phyloP scores from a whole-genome alignment of 164 flowering plant genomes.

The Sedum album region DNA sequence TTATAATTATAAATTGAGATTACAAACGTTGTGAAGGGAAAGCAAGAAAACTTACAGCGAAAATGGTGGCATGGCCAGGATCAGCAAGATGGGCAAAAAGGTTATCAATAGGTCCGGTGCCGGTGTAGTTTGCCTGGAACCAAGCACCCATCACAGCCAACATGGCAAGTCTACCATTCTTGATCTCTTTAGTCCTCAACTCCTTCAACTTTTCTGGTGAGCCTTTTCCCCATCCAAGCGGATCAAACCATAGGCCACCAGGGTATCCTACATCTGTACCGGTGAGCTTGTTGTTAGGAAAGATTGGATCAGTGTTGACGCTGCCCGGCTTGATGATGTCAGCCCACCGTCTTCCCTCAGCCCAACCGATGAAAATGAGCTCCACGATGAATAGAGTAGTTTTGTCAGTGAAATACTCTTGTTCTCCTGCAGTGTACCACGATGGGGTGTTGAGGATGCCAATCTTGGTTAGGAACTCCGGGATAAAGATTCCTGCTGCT shows the following conservation, averaged over 20 bases:
- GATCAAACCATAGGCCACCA: constrained; percentile 97
- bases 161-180: constrained; percentile 96
- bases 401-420: constrained; percentile 93
- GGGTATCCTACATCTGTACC: constrained; percentile 99
- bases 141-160: constrained; percentile 98
- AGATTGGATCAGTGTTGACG: constrained; percentile 97
- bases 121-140: constrained; percentile 90
- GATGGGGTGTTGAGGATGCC: constrained; percentile 95
- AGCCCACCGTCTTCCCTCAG: constrained; percentile 71
- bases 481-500: constrained; percentile 98
- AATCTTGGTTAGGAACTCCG: constrained; percentile 80
- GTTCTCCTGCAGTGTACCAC: constrained; percentile 95
- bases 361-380: constrained; percentile 92
- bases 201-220: constrained; percentile 78
- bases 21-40: background rate
- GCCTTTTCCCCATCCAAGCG: constrained; percentile 87
- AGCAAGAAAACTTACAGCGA: constrained; percentile 50
- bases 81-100: constrained; percentile 97
- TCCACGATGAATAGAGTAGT: constrained; percentile 88
- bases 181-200: constrained; percentile 90
- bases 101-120: constrained; percentile 96
- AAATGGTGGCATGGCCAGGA: constrained; percentile 93
- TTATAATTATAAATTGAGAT: background rate
- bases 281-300: constrained; percentile 97
- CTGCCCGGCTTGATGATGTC: constrained; percentile 90